These are phyloP conservation scores for Penicillium taxi DNA, from an alignment of 495 filamentous ascomycete species.

Conservation along the genomic window DNA sequence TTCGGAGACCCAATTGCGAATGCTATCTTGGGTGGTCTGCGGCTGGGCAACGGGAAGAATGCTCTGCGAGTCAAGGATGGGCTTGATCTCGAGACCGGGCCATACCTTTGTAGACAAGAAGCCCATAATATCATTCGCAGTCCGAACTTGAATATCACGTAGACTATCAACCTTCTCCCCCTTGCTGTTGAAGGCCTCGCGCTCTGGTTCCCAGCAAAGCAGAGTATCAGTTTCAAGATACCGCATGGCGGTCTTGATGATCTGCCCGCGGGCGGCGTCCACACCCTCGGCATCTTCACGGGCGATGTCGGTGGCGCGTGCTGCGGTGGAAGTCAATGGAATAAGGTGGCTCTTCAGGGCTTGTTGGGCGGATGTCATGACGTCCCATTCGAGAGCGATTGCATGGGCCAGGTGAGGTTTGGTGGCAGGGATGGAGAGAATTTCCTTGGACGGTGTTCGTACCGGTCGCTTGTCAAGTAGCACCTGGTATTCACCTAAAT, in stretches of 20 bases:
- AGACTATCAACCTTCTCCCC: constrained; percentile 44
- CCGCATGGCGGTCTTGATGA: constrained; percentile 61
- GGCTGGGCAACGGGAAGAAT: constrained; percentile 68
- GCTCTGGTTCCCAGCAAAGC: constrained; percentile 82
- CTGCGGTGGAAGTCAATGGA: constrained; percentile 77
- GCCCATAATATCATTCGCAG: constrained; percentile 57
- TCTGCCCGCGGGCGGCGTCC: constrained; percentile 42
- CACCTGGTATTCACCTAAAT: constrained; percentile 53
- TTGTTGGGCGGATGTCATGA: constrained; percentile 67
- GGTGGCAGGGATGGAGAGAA: constrained; percentile 60
- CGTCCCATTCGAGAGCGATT: constrained; percentile 88
- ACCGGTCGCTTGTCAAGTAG: constrained; percentile 75
- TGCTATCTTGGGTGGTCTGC: constrained; percentile 61
- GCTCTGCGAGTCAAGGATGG: constrained; percentile 62
- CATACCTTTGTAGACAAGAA: constrained; percentile 69
- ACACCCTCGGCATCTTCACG: constrained; percentile 51
- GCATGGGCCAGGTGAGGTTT: constrained; percentile 81
- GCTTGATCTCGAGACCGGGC: constrained; percentile 71
- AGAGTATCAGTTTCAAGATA: constrained; percentile 90
- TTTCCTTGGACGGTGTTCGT: constrained; percentile 62
- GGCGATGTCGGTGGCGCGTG: constrained; percentile 71
- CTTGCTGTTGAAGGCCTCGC: constrained; percentile 16
- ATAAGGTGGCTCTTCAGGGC: constrained; percentile 73
- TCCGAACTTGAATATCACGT: constrained; percentile 60
- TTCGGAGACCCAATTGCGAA: constrained; percentile 69